Base-by-base conservation (phyloP, 768 basidiomycete species). In the Tubosaeta sp. region DNA sequence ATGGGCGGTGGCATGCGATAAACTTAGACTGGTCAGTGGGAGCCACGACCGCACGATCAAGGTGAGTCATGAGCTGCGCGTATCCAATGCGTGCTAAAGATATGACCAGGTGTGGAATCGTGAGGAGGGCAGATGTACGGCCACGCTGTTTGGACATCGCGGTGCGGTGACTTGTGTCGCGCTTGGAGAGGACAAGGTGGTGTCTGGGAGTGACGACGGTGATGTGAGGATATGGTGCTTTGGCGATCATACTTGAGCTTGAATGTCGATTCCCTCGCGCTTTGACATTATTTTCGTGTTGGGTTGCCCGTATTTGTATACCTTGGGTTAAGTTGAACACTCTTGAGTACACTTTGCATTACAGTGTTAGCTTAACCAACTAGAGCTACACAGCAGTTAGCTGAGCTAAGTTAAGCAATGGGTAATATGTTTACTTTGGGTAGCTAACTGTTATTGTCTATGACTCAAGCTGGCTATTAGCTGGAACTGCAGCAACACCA, bases 11-110 rank as follows among this genome's bases (percentile, higher is more conserved):
- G 93, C 92, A 22, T 85, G 87, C 58, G 94, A 99, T 69, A 88
- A 92, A 65, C 76, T 98, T 62, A 77, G 95, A 48, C 74, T 99
- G 45, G 93, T 94, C 25, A 94, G 90, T 48, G 95, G 85, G 7
- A 95, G 92, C 63, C 95, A 98, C 65, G 93, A 97, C 71, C 82
- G 92, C 27, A 97, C 93, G n/a, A 88, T 97, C 76, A 97, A 97
- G 84, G 94, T 92, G 46, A 55, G 81, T 48, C 16, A 14, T 39
- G 14, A 25, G 25, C 22, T 66, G 32, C 50, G 26, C 41, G n/a
- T 48, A 47, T 19, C 51, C 31, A 27, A 31, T 19, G 34, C 3
- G 8, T 47, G 29, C 34, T 43, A 39, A 53, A 52, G 29, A 27
- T 27, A 39, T 51, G 31, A 35, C 19, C 38, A 94, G 91, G 87